Base-by-base conservation (phyloP, 2,329 filamentous ascomycete genomes). In the Alternaria postmessia region DNA sequence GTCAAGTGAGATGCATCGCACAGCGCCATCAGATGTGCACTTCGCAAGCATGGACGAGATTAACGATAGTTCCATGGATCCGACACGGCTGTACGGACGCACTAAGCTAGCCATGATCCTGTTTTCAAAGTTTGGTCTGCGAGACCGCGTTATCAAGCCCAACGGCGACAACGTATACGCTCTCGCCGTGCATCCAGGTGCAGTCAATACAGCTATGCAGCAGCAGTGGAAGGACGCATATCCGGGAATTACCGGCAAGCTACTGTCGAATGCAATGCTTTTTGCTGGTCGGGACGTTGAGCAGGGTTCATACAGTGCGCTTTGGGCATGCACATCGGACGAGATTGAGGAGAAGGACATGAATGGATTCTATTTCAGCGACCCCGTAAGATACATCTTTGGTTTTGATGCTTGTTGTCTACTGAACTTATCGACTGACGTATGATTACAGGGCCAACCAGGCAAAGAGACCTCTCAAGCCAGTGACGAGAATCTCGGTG, bases 221-320 rank as follows among this genome's bases (percentile, higher is more conserved):
- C 72, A 82, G 52, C 80, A 83, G 57, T 83, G 80, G 80, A 82
- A 82, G 58, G 79, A 81, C 16, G 80, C 81, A 0, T 82, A 82
- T 44, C 81, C 80, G 0, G 80, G 80, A 0, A 64, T 83, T 0
- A 73, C 76, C 0, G 81, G 81, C 1, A 78, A 77, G 26, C 62
- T 82, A 1, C 59, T 81, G 2, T 74, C 77, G 0, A 78, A 68
- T 58, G 68, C 71, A 0, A 80, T 78, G 75, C 55, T 76, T 7
- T 63, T 75, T 0, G 59, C 76, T 2, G 75, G 81, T 2, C 74
- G 81, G 0, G 75, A 76, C 28, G 67, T 75, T 0, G 76, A 83
- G 59, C 80, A 83, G 43, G 81, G 81, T 0, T 76, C 81, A 0
- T 83, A 79, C 68, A 82, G 79, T 59, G 78, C 80, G 0, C 64